Evolutionary conservation across 1,284 basidiomycete genomes (phyloP), one percentile per base, ranked within the genome.

Genomic region (Paramarasmius palmivorus): DNA sequence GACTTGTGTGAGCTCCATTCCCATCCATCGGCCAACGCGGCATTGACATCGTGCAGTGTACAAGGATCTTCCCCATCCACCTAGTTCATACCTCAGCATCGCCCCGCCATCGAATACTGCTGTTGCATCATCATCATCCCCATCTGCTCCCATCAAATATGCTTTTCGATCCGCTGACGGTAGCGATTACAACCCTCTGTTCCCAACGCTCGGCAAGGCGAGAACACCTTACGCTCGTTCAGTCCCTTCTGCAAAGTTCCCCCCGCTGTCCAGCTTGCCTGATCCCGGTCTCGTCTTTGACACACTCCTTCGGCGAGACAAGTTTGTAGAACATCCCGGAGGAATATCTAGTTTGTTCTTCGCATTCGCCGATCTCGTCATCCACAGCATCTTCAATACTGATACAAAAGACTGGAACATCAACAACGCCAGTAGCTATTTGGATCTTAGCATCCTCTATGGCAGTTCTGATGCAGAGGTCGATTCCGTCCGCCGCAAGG

Each of bases 391-490:
- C 58, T 92, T 92, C 73, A 74, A 85, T 57, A 91, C 90, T 3
- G 75, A 81, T 58, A 72, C 64, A 41, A 52, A 37, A 2, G 75
- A 88, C 63, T 74, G 71, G 68, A 77, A 72, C 0, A 79, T 83
- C 62, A 93, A 93, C 64, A 69, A 82, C 52, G 73, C 84, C 2
- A 86, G 83, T 59, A 88, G 84, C 57, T 93, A 93, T 66, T 76
- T 94, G 25, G 91, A 93, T 62, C 68, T 93, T 26, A 85, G 84
- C 61, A 79, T 89, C 7, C 69, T 93, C 3, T 93, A 93, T 58
- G 90, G 90, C 1, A 82, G 66, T 64, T 82, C 73, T 36, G 68
- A 79, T 40, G 64, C 64, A 2, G 72, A 86, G 41, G 71, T 82
- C 8, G 63, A 80, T 34, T 62, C 63, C 2, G 75, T 92, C n/a